Conservation (phyloP, 176 grass and related monocot species). For the Carex littledalei region DNA sequence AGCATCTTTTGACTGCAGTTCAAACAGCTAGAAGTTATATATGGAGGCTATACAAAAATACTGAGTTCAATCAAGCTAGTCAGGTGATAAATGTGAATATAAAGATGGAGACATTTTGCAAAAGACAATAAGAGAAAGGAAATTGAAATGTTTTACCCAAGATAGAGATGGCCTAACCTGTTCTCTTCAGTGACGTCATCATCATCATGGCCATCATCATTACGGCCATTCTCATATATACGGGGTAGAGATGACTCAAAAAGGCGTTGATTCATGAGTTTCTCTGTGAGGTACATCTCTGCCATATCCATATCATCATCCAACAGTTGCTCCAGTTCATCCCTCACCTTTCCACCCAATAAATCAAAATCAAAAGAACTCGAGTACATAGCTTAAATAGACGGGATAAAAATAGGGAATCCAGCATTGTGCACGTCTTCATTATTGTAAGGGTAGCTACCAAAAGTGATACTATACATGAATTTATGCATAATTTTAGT, state of each 20-base stretch:
- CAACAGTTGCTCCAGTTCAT: slow-evolving; percentile 85
- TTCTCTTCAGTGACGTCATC: slow-evolving; percentile 25
- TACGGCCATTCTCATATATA: slow-evolving; percentile 36
- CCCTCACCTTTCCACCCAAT: slow-evolving; percentile 47
- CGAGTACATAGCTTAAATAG: not conserved
- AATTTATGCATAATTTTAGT: not conserved
- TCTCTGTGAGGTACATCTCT: slow-evolving; percentile 93
- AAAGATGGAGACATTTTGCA: not conserved
- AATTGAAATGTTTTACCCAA: not conserved
- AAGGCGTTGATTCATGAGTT: slow-evolving; percentile 50
- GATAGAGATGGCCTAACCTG: not conserved
- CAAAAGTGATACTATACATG: not conserved
- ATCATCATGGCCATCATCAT: slow-evolving; percentile 33
- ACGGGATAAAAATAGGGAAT: not conserved
- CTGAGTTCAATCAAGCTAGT: not conserved
- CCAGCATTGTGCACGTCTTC: not conserved
- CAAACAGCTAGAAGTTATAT: not conserved
- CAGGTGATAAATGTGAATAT: not conserved
- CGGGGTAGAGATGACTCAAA: slow-evolving; percentile 55
- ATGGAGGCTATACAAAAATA: not conserved
- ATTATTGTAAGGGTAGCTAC: not conserved
- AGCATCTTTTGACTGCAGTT: not conserved
- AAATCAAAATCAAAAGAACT: slow-evolving; percentile 4
- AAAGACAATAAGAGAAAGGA: not conserved
- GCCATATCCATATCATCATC: slow-evolving; percentile 99